A percentile compares a stretch with the other conserved stretches of the same genome.
Evolutionary conservation across 495 filamentous ascomycete genomes (phyloP).

Genomic region (Penicillium goetzii): DNA sequence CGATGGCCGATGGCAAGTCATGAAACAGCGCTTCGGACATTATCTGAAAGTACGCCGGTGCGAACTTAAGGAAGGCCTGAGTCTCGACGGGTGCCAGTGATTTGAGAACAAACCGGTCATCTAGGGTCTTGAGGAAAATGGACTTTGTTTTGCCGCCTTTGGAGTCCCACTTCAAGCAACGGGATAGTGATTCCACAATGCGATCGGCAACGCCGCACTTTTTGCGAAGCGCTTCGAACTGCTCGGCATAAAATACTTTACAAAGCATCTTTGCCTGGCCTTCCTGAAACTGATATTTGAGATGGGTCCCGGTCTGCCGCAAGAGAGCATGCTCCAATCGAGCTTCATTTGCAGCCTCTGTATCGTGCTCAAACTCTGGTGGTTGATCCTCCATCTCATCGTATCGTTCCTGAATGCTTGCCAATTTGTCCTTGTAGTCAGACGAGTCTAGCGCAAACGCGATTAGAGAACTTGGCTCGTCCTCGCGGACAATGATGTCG

Average conservation of each 20-base stretch:
- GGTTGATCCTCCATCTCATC: constrained; percentile 42
- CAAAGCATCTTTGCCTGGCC: constrained; percentile 92
- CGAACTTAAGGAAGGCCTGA: constrained; percentile 90
- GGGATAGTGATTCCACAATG: constrained; percentile 91
- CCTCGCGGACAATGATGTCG: constrained; percentile 96
- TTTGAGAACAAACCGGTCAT: constrained; percentile 91
- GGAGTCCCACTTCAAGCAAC: constrained; percentile 97
- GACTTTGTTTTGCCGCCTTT: constrained; percentile 98
- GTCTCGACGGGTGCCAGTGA: constrained; percentile 89
- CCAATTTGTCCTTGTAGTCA: constrained; percentile 81
- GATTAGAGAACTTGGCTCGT: constrained; percentile 95
- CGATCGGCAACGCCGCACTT: constrained; percentile 93
- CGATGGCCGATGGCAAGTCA: constrained; percentile 93
- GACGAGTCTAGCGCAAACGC: constrained; percentile 85
- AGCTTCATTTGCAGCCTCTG: constrained; percentile 54
- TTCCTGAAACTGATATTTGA: constrained; percentile 92
- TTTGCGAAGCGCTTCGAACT: constrained; percentile 91
- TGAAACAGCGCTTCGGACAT: constrained; percentile 97
- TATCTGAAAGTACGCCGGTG: constrained; percentile 94
- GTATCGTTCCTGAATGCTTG: constrained; percentile 66
- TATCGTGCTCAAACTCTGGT: constrained; percentile 25
- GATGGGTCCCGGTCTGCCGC: constrained; percentile 81
- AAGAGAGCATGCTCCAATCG: constrained; percentile 74
- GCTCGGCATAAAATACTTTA: constrained; percentile 97
- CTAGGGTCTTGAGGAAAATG: constrained; percentile 95